A percentile compares a stretch with the other conserved stretches of the same genome.
Conservation (phyloP, 345 rosid species). For the Salix exigua region DNA sequence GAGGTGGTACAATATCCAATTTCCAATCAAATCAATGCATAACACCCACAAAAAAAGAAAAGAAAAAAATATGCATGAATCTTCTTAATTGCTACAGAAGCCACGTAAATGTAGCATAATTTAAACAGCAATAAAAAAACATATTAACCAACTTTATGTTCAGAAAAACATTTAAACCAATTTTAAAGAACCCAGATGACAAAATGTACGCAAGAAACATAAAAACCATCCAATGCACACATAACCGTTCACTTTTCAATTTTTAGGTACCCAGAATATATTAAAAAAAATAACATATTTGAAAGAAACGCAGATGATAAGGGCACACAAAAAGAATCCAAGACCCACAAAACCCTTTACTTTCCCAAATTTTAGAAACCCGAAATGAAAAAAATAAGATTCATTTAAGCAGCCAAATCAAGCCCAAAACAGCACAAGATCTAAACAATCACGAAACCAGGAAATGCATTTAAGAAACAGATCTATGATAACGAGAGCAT, state of each 20-base stretch:
- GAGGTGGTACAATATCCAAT: background rate
- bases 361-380: background rate
- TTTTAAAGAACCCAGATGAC: background rate
- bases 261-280: background rate
- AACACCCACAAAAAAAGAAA: background rate
- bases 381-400: background rate
- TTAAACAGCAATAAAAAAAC: background rate
- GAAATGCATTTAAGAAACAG: constrained; percentile 6
- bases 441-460: background rate
- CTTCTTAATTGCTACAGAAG: background rate
- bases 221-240: background rate
- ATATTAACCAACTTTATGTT: background rate
- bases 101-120: background rate
- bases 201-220: background rate
- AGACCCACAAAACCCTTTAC: background rate
- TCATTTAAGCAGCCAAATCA: background rate
- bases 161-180: background rate
- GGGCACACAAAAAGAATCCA: background rate
- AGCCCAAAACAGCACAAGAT: background rate
- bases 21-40: background rate
- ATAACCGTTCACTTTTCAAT: background rate
- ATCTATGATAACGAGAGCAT: constrained; percentile 4
- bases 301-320: background rate
- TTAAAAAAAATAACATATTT: background rate
- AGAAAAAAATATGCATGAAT: background rate